A percentile compares a stretch with the other conserved stretches of the same genome.
These are phyloP conservation scores for Eucalyptus globulus DNA, from an alignment of 345 rosid species.

Conservation along the genomic window DNA sequence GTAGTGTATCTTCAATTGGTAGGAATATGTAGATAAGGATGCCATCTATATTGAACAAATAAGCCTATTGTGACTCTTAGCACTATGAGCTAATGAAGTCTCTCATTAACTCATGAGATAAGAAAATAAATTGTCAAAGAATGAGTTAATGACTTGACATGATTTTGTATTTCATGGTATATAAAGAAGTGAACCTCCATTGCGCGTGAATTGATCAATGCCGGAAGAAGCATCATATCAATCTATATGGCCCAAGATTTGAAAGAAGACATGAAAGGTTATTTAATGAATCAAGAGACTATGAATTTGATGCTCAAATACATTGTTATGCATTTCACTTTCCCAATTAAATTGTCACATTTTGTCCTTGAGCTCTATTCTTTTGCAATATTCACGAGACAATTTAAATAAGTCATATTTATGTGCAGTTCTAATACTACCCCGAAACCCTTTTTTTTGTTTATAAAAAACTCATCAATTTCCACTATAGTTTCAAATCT, in stretches of 20 bases:
- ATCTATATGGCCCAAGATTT: rapidly evolving
- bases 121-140: not conserved
- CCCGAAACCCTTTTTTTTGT: not conserved
- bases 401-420: not conserved
- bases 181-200: not conserved
- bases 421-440: not conserved
- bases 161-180: not conserved
- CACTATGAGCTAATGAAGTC: not conserved
- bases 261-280: rapidly evolving
- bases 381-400: rapidly evolving
- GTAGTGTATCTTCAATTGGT: not conserved
- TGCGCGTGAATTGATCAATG: rapidly evolving
- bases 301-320: not conserved
- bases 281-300: not conserved
- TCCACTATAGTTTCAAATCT: not conserved
- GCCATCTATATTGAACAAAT: not conserved
- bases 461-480: not conserved
- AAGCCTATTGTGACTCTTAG: not conserved
- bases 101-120: not conserved
- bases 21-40: not conserved
- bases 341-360: not conserved
- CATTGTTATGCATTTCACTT: not conserved
- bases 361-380: not conserved
- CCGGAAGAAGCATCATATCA: not conserved
- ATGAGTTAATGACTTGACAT: not conserved